Evolutionary conservation across 2,329 filamentous ascomycete genomes (phyloP).

Genomic region (Alternaria angustiovoidea): DNA sequence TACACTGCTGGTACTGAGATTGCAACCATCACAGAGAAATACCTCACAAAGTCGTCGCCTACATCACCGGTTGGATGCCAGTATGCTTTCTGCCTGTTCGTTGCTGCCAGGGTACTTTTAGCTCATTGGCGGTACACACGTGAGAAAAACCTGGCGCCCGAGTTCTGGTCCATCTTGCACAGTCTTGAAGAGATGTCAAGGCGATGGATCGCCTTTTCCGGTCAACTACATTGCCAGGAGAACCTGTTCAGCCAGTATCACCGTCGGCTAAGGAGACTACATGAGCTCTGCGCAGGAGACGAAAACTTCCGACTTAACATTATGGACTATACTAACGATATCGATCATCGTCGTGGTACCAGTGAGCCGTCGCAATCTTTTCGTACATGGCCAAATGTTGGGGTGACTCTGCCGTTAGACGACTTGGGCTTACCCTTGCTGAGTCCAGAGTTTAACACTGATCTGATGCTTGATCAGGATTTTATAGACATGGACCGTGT

Average conservation of each 20-base stretch:
- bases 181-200: background rate
- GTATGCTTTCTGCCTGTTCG: slow-evolving; percentile 29
- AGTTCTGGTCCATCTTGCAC: background rate
- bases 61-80: slow-evolving; percentile 23
- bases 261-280: background rate
- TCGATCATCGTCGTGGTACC: background rate
- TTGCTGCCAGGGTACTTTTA: slow-evolving; percentile 29
- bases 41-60: slow-evolving; percentile 20
- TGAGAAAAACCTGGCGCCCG: background rate
- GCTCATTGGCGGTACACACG: slow-evolving; percentile 24
- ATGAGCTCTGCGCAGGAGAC: background rate
- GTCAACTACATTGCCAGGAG: background rate
- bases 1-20: slow-evolving; percentile 25
- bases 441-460: background rate
- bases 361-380: background rate
- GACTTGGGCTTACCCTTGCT: background rate
- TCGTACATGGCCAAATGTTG: background rate
- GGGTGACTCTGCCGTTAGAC: background rate
- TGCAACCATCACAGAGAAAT: slow-evolving; percentile 30
- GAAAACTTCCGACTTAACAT: background rate
- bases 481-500: slow-evolving; percentile 30
- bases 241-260: background rate
- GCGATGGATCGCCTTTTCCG: background rate
- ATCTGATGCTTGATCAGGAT: slow-evolving; percentile 21
- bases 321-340: background rate